Evolutionary conservation across 805 yeast genomes (phyloP), one percentile per base, ranked within the genome.

Genomic region (Saccharomycopsis olivae): DNA sequence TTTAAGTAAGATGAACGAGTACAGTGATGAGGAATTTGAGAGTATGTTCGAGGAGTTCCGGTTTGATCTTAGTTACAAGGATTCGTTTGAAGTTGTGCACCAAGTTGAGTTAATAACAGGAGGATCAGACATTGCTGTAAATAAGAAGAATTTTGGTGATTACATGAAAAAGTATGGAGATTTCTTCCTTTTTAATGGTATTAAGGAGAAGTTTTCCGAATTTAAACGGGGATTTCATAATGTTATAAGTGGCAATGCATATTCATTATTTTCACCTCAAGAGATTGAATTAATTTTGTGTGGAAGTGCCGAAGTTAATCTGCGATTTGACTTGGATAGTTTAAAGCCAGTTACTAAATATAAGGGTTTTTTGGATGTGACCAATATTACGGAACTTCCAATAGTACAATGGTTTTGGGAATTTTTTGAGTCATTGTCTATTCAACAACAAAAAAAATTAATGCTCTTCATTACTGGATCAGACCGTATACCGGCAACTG

Each of bases 401-500:
- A 29, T 77, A 0, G 68, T 87, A 3, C 41, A 51, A 18, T 92
- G 97, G 97, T 85, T 89, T 54, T 89, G 98, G 97, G 77, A 79
- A 14, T 74, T 75, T 54, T 68, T 84, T 49, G 63, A 62, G n/a
- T 51, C 59, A 9, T 55, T 78, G 39, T 53, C 60, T 1, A 59
- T 59, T 27, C 51, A 43, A 3, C 64, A 68, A 23, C 94, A 83
- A 49, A 74, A 75, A 47, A 71, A 70, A 49, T 61, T 89, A 33
- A 59, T 89, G 29, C 64, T 69, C 15, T 89, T 89, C 56, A 76
- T 88, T 2, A 88, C 96, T 0, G 96, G 97, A 0, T 79, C 94
- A 1, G 95, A 86, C 52, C 64, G 96, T 33, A 67, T 92, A 5
- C 97, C 98, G 1, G 94, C 96, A 0, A 84, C 95, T 0, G 98